phyloP scores from a whole-genome alignment of 768 basidiomycete species.

The Tulasnella sp. region DNA sequence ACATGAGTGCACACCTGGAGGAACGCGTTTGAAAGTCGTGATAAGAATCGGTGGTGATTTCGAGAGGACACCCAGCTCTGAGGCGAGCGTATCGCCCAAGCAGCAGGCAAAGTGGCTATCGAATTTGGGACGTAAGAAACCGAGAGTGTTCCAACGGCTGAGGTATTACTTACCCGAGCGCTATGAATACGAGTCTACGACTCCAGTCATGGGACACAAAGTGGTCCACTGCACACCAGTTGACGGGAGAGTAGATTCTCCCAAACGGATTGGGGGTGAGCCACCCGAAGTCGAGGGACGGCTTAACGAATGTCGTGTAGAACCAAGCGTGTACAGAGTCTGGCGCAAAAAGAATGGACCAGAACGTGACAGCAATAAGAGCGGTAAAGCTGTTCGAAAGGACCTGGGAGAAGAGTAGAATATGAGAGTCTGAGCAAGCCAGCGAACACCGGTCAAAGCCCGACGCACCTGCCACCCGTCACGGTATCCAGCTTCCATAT shows the following conservation, averaged over 20 bases:
- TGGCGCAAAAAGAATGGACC: slow-evolving; percentile 48
- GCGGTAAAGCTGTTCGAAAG: slow-evolving; percentile 67
- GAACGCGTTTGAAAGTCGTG: slow-evolving; percentile 63
- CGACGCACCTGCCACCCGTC: slow-evolving; percentile 57
- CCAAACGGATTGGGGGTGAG: slow-evolving; percentile 3
- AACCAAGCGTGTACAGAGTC: slow-evolving; percentile 23
- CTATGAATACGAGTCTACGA: slow-evolving; percentile 48
- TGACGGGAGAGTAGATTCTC: slow-evolving; percentile 28
- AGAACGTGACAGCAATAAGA: slow-evolving; percentile 43
- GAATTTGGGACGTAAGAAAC: background rate
- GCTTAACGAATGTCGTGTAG: slow-evolving; percentile 8
- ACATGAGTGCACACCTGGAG: slow-evolving; percentile 36
- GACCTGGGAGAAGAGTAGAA: slow-evolving; percentile 20
- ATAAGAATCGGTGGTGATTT: slow-evolving; percentile 55
- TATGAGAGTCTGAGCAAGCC: background rate
- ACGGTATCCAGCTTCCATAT: slow-evolving; percentile 63
- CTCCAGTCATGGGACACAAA: slow-evolving; percentile 40
- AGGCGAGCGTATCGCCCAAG: slow-evolving; percentile 85
- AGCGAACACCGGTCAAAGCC: background rate
- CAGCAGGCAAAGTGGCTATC: slow-evolving; percentile 78
- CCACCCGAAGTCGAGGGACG: background rate
- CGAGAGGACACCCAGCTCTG: slow-evolving; percentile 85
- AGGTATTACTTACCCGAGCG: slow-evolving; percentile 44
- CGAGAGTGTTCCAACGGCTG: background rate
- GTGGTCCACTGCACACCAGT: slow-evolving; percentile 54